Evolutionary conservation across 352 stramenopile genomes (phyloP), one percentile per base, ranked within the genome.

Genomic region (Pythium insidiosum): DNA sequence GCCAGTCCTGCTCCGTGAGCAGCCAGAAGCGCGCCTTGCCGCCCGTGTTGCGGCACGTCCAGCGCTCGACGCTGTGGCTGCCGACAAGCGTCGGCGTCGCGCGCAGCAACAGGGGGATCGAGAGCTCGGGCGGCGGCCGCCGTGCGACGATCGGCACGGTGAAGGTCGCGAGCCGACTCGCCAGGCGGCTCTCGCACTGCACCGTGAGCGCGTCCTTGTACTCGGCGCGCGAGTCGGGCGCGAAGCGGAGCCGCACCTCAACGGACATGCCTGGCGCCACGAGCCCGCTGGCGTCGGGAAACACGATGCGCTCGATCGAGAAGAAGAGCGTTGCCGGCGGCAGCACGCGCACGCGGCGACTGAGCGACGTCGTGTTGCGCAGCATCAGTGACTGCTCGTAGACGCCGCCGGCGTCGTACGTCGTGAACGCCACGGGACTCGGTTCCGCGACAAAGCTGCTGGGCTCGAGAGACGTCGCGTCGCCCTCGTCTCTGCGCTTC

Each of bases 191-290:
- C 46, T 91, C 79, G 42, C 75, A 71, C 26, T 81, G 59, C 19
- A 89, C 43, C 5, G 47, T 59, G 15, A 92, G 53, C 10, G 30
- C 36, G 58, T 92, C 79, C 34, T 73, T 75, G 44, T 88, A 89
- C 50, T 89, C 73, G 29, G 70, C 74, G 9, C 76, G 71, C 11
- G 79, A 89, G 56, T 92, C 72, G 0, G 79, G 76, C 0, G 63
- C 54, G 49, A 92, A 92, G 4, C 72, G 68, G 21, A 91, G 23
- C 3, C 43, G 57, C 13, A 91, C 37, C 30, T 75, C 50, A 4
- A 86, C 66, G 44, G 76, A 63, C 73, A 91, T 81, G 3, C 79
- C 79, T 1, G 79, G 79, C 11, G 79, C 76, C 5, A 91, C 48
- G 26, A 89, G 58, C 0, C 74, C 76, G 23, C 56, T 84, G 2